Conservation (phyloP, 305 asterid genomes). For the Lippia alba region DNA sequence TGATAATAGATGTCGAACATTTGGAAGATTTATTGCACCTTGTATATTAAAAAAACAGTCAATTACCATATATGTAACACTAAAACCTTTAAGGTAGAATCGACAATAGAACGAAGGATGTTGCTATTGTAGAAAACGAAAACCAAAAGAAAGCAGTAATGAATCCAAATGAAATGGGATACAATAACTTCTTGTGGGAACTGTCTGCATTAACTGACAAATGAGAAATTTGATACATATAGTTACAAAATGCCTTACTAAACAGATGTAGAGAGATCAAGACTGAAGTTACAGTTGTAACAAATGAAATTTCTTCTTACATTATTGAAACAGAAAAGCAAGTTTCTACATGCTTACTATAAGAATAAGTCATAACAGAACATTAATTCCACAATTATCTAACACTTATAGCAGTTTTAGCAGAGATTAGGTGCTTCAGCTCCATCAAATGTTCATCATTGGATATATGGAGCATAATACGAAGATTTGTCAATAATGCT, state of each 20-base stretch:
- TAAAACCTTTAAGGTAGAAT: not conserved
- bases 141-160: slow-evolving; percentile 32
- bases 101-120: slow-evolving; percentile 19
- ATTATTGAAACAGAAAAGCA: slow-evolving; percentile 32
- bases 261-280: slow-evolving; percentile 35
- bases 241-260: slow-evolving; percentile 42
- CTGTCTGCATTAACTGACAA: slow-evolving; percentile 37
- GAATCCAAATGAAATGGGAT: slow-evolving; percentile 24
- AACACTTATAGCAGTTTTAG: slow-evolving; percentile 47
- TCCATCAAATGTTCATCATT: slow-evolving; percentile 83
- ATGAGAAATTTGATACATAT: slow-evolving; percentile 41
- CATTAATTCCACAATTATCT: slow-evolving; percentile 45
- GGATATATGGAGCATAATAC: slow-evolving; percentile 69
- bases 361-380: slow-evolving; percentile 28
- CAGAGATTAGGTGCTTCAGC: slow-evolving; percentile 63
- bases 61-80: not conserved
- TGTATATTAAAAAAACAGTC: slow-evolving; percentile 23
- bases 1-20: slow-evolving; percentile 13
- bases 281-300: slow-evolving; percentile 43
- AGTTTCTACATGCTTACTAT: slow-evolving; percentile 31
- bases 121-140: slow-evolving; percentile 14
- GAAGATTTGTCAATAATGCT: slow-evolving; percentile 69
- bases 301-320: slow-evolving; percentile 44
- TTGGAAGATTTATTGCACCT: slow-evolving; percentile 9
- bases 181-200: slow-evolving; percentile 37